Evolutionary conservation across 257 asterid species (phyloP).

Genomic region (Gentiana dahurica): DNA sequence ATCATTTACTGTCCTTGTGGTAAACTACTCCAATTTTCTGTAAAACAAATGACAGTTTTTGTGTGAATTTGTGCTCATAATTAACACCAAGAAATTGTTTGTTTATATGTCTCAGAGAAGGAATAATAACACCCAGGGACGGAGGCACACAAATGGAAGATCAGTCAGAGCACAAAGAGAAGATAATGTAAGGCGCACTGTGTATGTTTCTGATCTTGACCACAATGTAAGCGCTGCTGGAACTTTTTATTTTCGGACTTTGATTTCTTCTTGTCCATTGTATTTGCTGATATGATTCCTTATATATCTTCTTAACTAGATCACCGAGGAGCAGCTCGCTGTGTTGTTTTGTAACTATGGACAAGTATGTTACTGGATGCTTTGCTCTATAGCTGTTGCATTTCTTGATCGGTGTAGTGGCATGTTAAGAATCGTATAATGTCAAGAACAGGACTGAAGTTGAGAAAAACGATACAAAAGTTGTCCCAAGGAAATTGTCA

Average conservation of each 20-base stretch:
- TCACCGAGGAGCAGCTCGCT: slow-evolving; percentile 49
- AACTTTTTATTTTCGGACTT: background rate
- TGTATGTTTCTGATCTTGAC: slow-evolving; percentile 81
- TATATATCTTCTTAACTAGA: slow-evolving; percentile 16
- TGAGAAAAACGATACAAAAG: too few relatives aligned
- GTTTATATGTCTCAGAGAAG: slow-evolving; percentile 38
- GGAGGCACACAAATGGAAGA: slow-evolving; percentile 56
- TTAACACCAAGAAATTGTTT: too few relatives aligned
- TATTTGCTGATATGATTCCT: slow-evolving; percentile 1
- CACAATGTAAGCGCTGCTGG: slow-evolving; percentile 47
- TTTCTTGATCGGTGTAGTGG: background rate
- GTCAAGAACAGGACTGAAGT: too few relatives aligned
- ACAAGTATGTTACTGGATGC: slow-evolving; percentile 26
- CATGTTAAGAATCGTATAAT: too few relatives aligned
- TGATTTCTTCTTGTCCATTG: background rate
- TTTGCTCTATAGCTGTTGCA: slow-evolving; percentile 10
- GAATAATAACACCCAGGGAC: slow-evolving; percentile 48
- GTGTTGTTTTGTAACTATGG: slow-evolving; percentile 40
- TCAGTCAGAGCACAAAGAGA: slow-evolving; percentile 80
- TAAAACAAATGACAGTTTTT: too few relatives aligned
- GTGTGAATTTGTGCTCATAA: too few relatives aligned
- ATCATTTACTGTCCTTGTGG: too few relatives aligned
- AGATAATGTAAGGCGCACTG: slow-evolving; percentile 80
- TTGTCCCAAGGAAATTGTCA: too few relatives aligned
- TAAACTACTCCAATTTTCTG: too few relatives aligned